Base-by-base conservation (phyloP, 2,329 filamentous ascomycete genomes). In the Pyricularia grisea region DNA sequence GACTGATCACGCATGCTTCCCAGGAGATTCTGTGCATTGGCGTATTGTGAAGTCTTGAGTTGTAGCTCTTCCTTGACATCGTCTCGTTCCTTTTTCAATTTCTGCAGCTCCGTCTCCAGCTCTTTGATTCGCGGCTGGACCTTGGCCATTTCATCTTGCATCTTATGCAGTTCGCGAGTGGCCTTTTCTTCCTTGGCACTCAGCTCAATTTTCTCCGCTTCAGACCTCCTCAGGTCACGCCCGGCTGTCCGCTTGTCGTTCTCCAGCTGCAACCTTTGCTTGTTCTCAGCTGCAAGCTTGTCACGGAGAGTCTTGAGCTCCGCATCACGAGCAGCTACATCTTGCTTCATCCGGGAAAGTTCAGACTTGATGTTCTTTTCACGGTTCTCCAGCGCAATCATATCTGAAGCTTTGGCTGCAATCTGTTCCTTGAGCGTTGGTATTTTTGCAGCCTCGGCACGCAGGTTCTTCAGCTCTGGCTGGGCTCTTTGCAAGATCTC, bases 1-100 rank as follows among this genome's bases (percentile, higher is more conserved):
- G 90, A 91, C 80, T 98, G 93, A 74, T 97, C 93, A 71, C 94
- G 92, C 92, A 98, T 95, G 76, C 92, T 97, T 74, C 90, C 90
- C 77, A 98, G 88, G 17, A 97, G 81, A 67, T 90, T 91, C 77
- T 98, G 92, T 0, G 93, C 91, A 73, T 90, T 97, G 68, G 87
- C 87, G 75, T 97, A 94, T 78, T 97, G 93, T 58, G 92, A 92
- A 2, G 88, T 86, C 82, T 95, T 97, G 70, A 97, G 85, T 68
- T 94, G 88, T 0, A 92, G 86, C 74, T 98, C 94, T 72, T 97
- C 93, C 61, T 89, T 87, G 25, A 94, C 81, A 23, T 84, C 82
- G 6, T 84, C 84, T 36, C 89, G 86, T 72, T 97, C 92, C 33
- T 86, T 87, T 66, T 84, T 87, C 33, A 96, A 78, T 74, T 88